Evolutionary conservation across 495 filamentous ascomycete species (phyloP).

Genomic region (Hyphodiscus hymeniophilus): DNA sequence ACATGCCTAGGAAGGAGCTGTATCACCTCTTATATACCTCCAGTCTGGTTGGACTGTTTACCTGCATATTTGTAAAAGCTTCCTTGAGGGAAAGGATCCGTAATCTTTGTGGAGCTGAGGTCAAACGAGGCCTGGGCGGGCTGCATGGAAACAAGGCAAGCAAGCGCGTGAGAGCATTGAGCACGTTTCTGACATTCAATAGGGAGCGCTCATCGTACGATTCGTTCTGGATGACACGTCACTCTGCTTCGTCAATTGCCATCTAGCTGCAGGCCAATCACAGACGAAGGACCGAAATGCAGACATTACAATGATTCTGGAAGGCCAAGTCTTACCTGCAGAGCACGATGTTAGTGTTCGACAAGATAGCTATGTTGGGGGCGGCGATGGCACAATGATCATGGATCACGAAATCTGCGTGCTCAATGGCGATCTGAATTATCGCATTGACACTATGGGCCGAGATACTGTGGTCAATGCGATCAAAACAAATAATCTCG

Average conservation of each 20-base stretch:
- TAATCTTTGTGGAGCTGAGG: slow-evolving; percentile 67
- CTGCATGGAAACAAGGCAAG: slow-evolving; percentile 85
- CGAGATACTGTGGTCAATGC: slow-evolving; percentile 84
- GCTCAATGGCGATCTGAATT: slow-evolving; percentile 93
- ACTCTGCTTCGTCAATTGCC: slow-evolving; percentile 94
- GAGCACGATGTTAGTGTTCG: slow-evolving; percentile 52
- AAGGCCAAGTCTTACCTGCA: slow-evolving; percentile 59
- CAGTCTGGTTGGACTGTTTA: slow-evolving; percentile 89
- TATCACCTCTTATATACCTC: slow-evolving; percentile 84
- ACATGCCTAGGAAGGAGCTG: slow-evolving; percentile 67
- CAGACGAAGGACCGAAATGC: slow-evolving; percentile 87
- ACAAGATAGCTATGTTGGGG: slow-evolving; percentile 72
- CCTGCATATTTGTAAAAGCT: slow-evolving; percentile 85
- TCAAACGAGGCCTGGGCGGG: slow-evolving; percentile 93
- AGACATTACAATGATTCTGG: slow-evolving; percentile 85
- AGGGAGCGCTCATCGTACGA: slow-evolving; percentile 84
- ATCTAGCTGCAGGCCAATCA: slow-evolving; percentile 89
- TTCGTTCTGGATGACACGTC: slow-evolving; percentile 89
- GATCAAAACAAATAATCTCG: slow-evolving; percentile 67
- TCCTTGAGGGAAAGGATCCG: slow-evolving; percentile 66
- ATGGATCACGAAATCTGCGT: slow-evolving; percentile 96
- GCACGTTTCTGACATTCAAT: slow-evolving; percentile 3
- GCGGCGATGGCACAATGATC: slow-evolving; percentile 92
- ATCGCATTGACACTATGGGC: slow-evolving; percentile 95
- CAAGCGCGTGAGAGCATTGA: neutral